These are phyloP conservation scores for Clarireedia hainanense DNA, from an alignment of 2,329 filamentous ascomycete species.

Conservation along the genomic window DNA sequence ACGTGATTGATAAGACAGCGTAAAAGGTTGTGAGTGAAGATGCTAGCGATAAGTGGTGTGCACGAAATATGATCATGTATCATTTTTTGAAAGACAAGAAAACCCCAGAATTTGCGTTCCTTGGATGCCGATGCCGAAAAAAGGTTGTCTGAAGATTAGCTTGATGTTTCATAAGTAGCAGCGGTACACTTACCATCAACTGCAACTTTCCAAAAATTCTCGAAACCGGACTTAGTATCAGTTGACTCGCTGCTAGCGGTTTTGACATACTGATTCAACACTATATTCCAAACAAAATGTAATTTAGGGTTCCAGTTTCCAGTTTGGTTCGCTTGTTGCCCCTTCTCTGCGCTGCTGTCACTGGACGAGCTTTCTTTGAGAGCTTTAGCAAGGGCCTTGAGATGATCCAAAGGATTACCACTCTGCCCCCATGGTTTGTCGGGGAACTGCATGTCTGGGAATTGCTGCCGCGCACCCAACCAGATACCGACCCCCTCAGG, in stretches of 20 bases:
- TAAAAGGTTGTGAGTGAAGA: conserved; percentile 82
- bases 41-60: conserved; percentile 40
- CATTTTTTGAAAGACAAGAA: conserved; percentile 76
- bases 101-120: conserved; percentile 86
- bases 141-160: conserved; percentile 55
- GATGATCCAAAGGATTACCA: conserved; percentile 66
- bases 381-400: conserved; percentile 63
- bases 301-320: conserved; percentile 73
- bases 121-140: conserved; percentile 77
- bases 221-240: conserved; percentile 41
- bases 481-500: conserved; percentile 87
- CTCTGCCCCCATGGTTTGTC: conserved; percentile 61
- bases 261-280: conserved; percentile 50
- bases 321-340: conserved; percentile 39
- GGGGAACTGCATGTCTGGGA: conserved; percentile 57
- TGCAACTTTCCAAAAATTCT: conserved; percentile 76
- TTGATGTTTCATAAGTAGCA: background rate
- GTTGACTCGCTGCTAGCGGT: conserved; percentile 26
- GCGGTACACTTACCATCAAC: conserved; percentile 64
- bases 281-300: conserved; percentile 80
- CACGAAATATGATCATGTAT: conserved; percentile 46
- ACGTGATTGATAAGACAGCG: conserved; percentile 77
- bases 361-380: conserved; percentile 66
- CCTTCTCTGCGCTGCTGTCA: conserved; percentile 38
- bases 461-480: conserved; percentile 60